Evolutionary conservation across 345 rosid species (phyloP).

Genomic region (Salix dunnii): DNA sequence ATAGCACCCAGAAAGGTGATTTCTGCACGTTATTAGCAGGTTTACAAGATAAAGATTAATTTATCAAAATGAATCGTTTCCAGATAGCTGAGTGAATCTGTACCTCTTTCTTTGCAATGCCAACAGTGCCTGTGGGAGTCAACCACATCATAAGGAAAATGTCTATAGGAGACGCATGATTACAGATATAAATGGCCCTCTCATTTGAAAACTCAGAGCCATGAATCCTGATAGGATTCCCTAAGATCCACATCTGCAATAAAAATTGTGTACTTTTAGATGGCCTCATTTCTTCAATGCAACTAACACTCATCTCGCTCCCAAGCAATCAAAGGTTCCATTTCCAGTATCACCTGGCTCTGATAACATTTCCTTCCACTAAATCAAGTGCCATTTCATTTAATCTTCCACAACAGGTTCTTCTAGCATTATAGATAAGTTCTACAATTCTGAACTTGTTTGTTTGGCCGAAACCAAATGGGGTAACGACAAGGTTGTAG

Average conservation of each 20-base stretch:
- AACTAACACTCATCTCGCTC: no score
- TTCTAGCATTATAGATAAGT: no score
- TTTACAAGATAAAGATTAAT: not conserved
- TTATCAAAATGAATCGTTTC: not conserved
- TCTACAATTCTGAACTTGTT: no score
- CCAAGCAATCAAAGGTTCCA: no score
- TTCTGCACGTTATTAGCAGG: not conserved
- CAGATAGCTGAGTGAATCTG: not conserved
- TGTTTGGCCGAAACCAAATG: no score
- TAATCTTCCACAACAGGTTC: no score
- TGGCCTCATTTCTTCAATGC: not conserved
- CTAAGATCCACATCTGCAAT: conserved; percentile 61
- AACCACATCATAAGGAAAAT: conserved; percentile 54
- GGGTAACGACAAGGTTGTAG: no score
- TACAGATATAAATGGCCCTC: conserved; percentile 51
- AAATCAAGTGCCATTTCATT: no score
- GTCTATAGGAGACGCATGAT: conserved; percentile 59
- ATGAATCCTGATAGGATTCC: conserved; percentile 49
- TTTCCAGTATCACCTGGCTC: no score
- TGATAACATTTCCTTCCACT: no score
- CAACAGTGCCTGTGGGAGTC: conserved; percentile 52
- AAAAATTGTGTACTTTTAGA: conserved; percentile 6
- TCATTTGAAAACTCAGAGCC: conserved; percentile 42
- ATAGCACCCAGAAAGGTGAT: not conserved
- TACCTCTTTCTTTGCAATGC: conserved; percentile 61